Conservation (phyloP, 441 rosid genomes). For the Gossypium lobatum region DNA sequence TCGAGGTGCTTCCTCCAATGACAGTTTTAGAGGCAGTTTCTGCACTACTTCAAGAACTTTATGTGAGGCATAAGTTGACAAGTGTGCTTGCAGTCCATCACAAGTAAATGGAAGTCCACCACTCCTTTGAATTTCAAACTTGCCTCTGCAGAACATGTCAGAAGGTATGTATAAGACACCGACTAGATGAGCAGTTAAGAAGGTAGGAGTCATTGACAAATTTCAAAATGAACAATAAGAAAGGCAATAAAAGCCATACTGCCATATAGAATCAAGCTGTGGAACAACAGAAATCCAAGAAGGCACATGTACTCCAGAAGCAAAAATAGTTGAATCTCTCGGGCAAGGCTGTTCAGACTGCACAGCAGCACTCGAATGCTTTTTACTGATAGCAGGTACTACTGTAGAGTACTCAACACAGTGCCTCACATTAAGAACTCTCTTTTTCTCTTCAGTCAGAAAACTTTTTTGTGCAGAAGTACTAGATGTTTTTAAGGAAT, state of each 20-base stretch:
- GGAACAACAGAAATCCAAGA: slow-evolving; percentile 21
- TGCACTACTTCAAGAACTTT: slow-evolving; percentile 25
- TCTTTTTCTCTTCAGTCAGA: slow-evolving; percentile 5
- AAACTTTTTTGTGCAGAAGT: slow-evolving; percentile 1
- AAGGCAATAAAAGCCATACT: slow-evolving; percentile 14
- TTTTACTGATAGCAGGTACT: slow-evolving; percentile 2
- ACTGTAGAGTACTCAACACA: slow-evolving; percentile 1
- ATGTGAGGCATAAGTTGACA: slow-evolving; percentile 21
- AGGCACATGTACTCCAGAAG: slow-evolving; percentile 5
- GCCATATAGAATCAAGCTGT: slow-evolving; percentile 22
- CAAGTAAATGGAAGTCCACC: slow-evolving; percentile 15
- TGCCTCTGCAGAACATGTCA: slow-evolving; percentile 26
- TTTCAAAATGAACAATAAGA: background rate
- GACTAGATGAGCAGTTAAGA: background rate
- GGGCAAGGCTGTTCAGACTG: slow-evolving; percentile 1
- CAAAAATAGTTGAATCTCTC: background rate
- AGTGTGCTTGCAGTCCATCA: slow-evolving; percentile 29
- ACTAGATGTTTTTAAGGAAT: background rate
- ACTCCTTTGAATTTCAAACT: slow-evolving; percentile 24
- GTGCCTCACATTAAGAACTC: slow-evolving; percentile 8
- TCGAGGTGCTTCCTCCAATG: slow-evolving; percentile 24
- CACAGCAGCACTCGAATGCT: slow-evolving; percentile 1
- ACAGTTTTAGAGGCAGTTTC: slow-evolving; percentile 24
- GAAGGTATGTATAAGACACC: background rate
- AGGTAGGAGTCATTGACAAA: background rate